Conservation (phyloP, 495 filamentous ascomycete genomes). For the Entonaema liquescens region DNA sequence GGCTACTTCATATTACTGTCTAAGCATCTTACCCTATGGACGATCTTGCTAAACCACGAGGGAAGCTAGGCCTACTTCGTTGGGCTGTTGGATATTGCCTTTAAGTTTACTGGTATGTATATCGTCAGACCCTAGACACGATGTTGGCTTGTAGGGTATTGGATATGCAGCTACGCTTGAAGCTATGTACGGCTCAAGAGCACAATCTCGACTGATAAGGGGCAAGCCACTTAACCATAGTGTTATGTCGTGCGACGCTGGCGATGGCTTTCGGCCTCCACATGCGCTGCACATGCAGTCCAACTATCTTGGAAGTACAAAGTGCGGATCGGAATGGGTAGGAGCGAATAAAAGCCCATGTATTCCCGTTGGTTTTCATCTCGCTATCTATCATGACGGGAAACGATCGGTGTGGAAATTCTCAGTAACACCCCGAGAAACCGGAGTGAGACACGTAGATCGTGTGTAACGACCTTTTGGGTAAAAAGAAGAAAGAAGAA, state of each 20-base stretch:
- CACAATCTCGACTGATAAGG: constrained; percentile 9
- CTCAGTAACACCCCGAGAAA: constrained; percentile 1
- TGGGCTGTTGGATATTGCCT: background rate
- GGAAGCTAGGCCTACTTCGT: background rate
- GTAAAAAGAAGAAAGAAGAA: background rate
- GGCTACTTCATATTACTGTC: background rate
- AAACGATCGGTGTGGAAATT: constrained; percentile 6
- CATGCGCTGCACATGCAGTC: constrained; percentile 10
- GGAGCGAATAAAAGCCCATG: constrained; percentile 5
- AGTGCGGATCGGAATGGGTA: constrained; percentile 18
- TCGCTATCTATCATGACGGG: constrained; percentile 11
- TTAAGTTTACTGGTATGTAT: background rate
- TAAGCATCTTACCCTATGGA: background rate
- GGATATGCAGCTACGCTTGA: background rate
- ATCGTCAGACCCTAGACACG: background rate
- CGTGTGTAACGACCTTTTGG: background rate
- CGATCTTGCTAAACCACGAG: background rate
- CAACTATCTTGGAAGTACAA: constrained; percentile 15
- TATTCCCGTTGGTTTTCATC: constrained; percentile 8
- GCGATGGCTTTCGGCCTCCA: constrained; percentile 15
- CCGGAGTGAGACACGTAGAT: constrained; percentile 10
- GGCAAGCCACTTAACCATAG: constrained; percentile 23
- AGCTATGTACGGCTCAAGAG: background rate
- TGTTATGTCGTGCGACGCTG: constrained; percentile 32
- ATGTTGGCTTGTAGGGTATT: background rate